Base-by-base conservation (phyloP, 129 eudicot species). In the Centella asiatica region DNA sequence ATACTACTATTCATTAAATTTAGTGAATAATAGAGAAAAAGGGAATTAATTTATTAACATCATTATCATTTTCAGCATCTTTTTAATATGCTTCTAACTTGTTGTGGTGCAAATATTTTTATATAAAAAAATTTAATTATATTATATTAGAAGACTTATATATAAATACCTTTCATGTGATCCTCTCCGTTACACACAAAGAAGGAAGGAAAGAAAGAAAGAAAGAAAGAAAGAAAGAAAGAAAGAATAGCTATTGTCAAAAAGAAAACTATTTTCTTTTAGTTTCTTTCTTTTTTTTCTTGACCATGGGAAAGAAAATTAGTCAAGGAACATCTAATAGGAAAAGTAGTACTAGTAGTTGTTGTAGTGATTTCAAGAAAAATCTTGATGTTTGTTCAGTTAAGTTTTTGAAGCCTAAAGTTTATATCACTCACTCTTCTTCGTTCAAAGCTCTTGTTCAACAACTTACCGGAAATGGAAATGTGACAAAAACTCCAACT, bases 391-490 rank as follows among this genome's bases (percentile, higher is more conserved):
- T n/a, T n/a, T n/a, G 36, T 37, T 51, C 76, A 64, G 47, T 72
- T 49, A 71, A 57, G 70, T 60, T 39, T 28, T 39, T 67, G 50
- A 64, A 59, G 49, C 87, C 94, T 44, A 75, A 54, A 55, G 87
- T 85, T 28, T 85, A 75, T 77, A 85, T 85, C 62, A 85, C 82
- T 26, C 67, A 76, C 72, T 68, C 82, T 47, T 81, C 87, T 45
- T 73, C 51, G 65, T 85, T 85, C 83, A 81, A 85, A 62, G 60
- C 61, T 29, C 87, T 85, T 40, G 93, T 85, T 63, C 94, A 85
- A 70, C 58, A 85, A 51, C 83, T 76, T 28, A 85, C 94, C 2
- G 94, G 94, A 12, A 78, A 81, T 63, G 81, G 74, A 44, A 62
- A n/a, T n/a, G n/a, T 55, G 1, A 9, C 27, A 0, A 20, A 4